Evolutionary conservation across 306 rosid genomes (phyloP), one percentile per base, ranked within the genome.

Genomic region (Luffa aegyptiaca): DNA sequence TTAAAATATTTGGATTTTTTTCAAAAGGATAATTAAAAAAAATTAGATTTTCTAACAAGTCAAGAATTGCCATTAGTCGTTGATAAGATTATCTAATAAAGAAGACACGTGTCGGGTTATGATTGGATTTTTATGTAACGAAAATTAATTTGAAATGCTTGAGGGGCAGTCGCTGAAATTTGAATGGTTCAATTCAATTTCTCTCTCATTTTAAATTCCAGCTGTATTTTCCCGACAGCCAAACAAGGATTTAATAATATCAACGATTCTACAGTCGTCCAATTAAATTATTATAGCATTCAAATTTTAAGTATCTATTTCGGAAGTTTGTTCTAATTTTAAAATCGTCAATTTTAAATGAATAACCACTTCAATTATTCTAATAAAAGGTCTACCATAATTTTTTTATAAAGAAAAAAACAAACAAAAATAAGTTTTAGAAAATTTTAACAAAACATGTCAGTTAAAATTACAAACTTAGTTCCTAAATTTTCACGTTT

Each of bases 211-310:
- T 46, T 46, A 72, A 72, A 72, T 48, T 72, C 77, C 59, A 72
- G 58, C 77, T 46, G 58, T 72, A 46, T 71, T 71, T 42, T 68
- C 75, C 75, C 75, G 75, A 20, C 75, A 69, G 20, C 75, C 75
- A 69, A 69, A 48, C 44, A 72, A 45, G 10, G 58, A 10, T 45
- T 11, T 20, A 71, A 46, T 46, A 26, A 72, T 21, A 46, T 26
- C 33, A 48, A 45, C 14, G 1, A 46, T 71, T 72, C 41, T 72
- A 71, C 57, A 26, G 77, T 46, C 48, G 41, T 26, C 77, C 6
- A 46, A 71, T 45, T 72, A 3, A 73, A 73, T 73, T 73, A 73
- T 46, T 21, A 21, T 21, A 71, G 44, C 7, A 42, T 42, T 41
- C 35, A 42, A 69, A 20, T 11, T 44, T 20, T 10, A 45, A 44